Evolutionary conservation across 805 yeast genomes (phyloP).

Genomic region (Babjeviella inositovora): DNA sequence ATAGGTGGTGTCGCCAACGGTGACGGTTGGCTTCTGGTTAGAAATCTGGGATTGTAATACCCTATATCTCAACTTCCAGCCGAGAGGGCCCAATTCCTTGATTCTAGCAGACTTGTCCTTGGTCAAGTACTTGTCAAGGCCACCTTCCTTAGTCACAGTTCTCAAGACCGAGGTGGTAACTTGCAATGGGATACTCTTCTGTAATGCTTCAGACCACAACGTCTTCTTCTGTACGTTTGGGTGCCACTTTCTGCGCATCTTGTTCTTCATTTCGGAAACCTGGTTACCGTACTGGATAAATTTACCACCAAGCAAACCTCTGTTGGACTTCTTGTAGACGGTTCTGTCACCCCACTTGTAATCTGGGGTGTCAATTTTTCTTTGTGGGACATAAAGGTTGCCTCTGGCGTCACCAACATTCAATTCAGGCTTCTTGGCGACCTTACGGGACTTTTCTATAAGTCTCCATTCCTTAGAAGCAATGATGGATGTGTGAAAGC

Average conservation of each 20-base stretch:
- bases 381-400: slow-evolving; percentile 20
- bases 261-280: slow-evolving; percentile 62
- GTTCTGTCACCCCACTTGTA: slow-evolving; percentile 70
- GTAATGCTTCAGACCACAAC: slow-evolving; percentile 74
- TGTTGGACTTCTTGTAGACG: slow-evolving; percentile 69
- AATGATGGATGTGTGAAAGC: too few relatives aligned
- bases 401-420: slow-evolving; percentile 40
- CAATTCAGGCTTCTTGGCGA: slow-evolving; percentile 23
- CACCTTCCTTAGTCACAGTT: slow-evolving; percentile 88
- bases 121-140: slow-evolving; percentile 73
- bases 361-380: slow-evolving; percentile 32
- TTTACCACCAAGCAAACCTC: slow-evolving; percentile 85
- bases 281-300: slow-evolving; percentile 64
- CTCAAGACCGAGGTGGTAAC: slow-evolving; percentile 71
- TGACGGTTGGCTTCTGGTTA: too few relatives aligned
- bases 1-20: too few relatives aligned
- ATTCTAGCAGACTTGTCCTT: slow-evolving; percentile 83
- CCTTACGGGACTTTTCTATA: too few relatives aligned
- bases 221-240: slow-evolving; percentile 69
- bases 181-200: slow-evolving; percentile 34
- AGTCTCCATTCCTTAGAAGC: too few relatives aligned
- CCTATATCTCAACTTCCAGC: slow-evolving; percentile 79
- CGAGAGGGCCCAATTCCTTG: slow-evolving; percentile 83
- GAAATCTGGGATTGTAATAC: too few relatives aligned
- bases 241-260: slow-evolving; percentile 55